Evolutionary conservation across 768 basidiomycete genomes (phyloP), one percentile per base, ranked within the genome.

Genomic region (Dictyophora rubrovolvata): DNA sequence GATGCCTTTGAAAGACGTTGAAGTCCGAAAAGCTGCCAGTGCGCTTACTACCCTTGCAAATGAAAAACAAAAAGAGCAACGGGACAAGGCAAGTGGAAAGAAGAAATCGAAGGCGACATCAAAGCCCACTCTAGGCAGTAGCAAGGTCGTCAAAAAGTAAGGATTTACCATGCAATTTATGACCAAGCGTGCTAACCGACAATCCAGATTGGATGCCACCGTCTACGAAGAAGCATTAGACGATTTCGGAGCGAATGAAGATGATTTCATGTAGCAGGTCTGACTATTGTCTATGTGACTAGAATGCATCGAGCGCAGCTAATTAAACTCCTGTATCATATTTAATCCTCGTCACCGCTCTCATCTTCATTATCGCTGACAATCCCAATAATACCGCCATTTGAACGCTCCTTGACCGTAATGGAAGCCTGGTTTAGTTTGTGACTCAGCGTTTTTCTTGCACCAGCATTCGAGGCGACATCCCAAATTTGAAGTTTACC

Each of bases 401-500:
- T 74, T 36, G 70, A 70, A 5, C 60, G 36, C 66, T 88, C 88
- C 67, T 77, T 82, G 47, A 93, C 62, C 10, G 74, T 75, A 63
- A 78, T 79, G 0, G 92, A 92, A 2, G 86, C 84, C 62, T 83
- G 81, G 17, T 78, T 76, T 34, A 99, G 74, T 70, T 94, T 91
- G 7, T 79, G 72, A 0, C 83, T 85, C 56, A 98, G 93, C 0
- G 86, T 85, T 67, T 89, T 90, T 52, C 93, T 78, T 10, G 83
- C 90, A 22, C 89, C 89, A 17, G 77, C 72, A 68, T 90, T 97
- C 5, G 89, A 80, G 10, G 85, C 89, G 46, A 95, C 80, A 66
- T 99, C 95, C 95, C 95, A 99, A 16, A 99, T 77, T 69, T 98
- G 95, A 6, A 99, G 71, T 68, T 87, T 93, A 1, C 91, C 95